These are phyloP conservation scores for Clavariopsis aquatica DNA, from an alignment of 495 filamentous ascomycete species.

Conservation along the genomic window DNA sequence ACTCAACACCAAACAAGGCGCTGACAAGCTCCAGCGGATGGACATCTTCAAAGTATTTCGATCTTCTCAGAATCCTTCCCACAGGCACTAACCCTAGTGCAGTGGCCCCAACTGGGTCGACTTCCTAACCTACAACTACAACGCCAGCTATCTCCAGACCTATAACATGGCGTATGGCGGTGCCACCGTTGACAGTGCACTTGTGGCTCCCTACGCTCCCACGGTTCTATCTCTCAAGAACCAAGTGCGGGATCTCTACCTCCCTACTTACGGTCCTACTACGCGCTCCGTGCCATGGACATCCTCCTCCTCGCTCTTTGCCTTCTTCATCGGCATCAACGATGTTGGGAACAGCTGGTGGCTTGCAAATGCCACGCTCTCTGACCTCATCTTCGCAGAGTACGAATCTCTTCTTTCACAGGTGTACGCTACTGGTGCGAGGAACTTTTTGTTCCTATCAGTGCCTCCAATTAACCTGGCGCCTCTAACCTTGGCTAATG, in stretches of 20 bases:
- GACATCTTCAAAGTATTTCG: slow-evolving; percentile 54
- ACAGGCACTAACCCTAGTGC: slow-evolving; percentile 7
- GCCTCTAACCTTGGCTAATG: slow-evolving; percentile 50
- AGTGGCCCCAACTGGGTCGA: slow-evolving; percentile 58
- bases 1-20: neutral
- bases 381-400: slow-evolving; percentile 57
- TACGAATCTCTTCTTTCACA: slow-evolving; percentile 59
- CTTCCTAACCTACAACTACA: slow-evolving; percentile 64
- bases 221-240: slow-evolving; percentile 60
- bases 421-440: slow-evolving; percentile 61
- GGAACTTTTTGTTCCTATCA: slow-evolving; percentile 74
- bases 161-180: slow-evolving; percentile 73
- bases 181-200: slow-evolving; percentile 64
- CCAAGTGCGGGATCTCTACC: slow-evolving; percentile 57
- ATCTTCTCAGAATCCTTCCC: slow-evolving; percentile 45
- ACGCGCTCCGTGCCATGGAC: slow-evolving; percentile 59
- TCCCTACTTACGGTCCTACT: slow-evolving; percentile 49
- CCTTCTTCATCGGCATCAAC: slow-evolving; percentile 78
- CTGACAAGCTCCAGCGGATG: slow-evolving; percentile 43
- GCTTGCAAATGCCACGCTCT: slow-evolving; percentile 50
- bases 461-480: slow-evolving; percentile 72
- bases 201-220: slow-evolving; percentile 55
- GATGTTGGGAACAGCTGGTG: slow-evolving; percentile 70
- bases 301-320: slow-evolving; percentile 57
- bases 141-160: slow-evolving; percentile 58